Conservation (phyloP, 176 grass and related monocot species). For the Guadua angustifolia region DNA sequence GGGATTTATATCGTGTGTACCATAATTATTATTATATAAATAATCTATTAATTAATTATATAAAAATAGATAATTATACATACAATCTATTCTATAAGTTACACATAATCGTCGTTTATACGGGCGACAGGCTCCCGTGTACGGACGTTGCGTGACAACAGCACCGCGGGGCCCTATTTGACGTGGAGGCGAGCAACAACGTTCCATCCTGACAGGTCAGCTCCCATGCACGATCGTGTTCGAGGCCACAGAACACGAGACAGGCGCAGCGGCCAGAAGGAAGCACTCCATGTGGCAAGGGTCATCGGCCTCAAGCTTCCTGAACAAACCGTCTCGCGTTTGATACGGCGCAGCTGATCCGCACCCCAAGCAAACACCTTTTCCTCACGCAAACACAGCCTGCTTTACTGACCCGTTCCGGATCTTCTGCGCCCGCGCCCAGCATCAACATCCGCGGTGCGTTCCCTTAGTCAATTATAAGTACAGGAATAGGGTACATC, state of each 20-base stretch:
- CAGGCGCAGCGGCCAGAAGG: not conserved
- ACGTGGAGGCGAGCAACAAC: not conserved
- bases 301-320: not conserved
- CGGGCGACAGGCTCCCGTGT: not conserved
- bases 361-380: constrained; percentile 44
- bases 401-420: constrained; percentile 5
- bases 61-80: no score
- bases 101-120: no score
- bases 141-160: not conserved
- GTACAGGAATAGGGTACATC: not conserved
- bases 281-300: not conserved
- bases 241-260: constrained; percentile 17
- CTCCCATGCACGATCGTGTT: not conserved
- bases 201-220: constrained; percentile 3
- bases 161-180: not conserved
- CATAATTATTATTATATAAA: no score
- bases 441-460: constrained; percentile 8
- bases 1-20: no score
- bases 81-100: no score
- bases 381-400: constrained; percentile 62
- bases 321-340: not conserved
- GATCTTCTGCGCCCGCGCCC: constrained; percentile 26
- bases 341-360: constrained; percentile 50
- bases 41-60: no score
- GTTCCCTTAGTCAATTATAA: not conserved